These are phyloP conservation scores for Carallia pectinifolia DNA, from an alignment of 345 rosid genomes.

Conservation along the genomic window DNA sequence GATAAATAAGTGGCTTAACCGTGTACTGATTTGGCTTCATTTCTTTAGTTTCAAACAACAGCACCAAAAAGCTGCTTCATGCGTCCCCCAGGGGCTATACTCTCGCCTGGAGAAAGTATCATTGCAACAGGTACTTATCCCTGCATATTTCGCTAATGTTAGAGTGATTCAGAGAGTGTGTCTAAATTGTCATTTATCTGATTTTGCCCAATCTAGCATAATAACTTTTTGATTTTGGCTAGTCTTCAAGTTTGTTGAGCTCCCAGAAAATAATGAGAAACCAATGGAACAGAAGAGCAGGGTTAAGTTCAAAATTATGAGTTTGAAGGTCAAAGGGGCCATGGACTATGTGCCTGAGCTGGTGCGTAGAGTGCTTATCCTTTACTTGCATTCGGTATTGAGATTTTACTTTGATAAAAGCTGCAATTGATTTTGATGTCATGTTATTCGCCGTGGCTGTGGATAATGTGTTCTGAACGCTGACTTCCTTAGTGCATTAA, in stretches of 20 bases:
- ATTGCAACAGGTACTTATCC: constrained; percentile 70
- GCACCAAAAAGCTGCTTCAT: constrained; percentile 99
- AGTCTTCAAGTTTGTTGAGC: constrained; percentile 98
- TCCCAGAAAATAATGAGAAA: constrained; percentile 90
- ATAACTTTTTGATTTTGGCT: constrained; percentile 18
- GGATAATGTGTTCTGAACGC: too few species aligned
- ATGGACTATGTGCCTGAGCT: constrained; percentile 95
- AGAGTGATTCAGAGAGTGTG: background rate
- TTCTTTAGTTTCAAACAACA: constrained; percentile 89
- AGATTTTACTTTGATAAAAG: too few species aligned
- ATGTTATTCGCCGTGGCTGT: too few species aligned
- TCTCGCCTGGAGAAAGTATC: constrained; percentile 85
- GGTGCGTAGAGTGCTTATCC: constrained; percentile 46
- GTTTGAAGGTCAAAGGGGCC: constrained; percentile 80
- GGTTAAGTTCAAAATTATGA: constrained; percentile 93
- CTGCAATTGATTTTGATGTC: too few species aligned
- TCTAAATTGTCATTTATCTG: background rate
- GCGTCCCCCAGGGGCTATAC: constrained; percentile 98
- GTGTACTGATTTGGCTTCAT: constrained; percentile 9
- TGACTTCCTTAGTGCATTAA: too few species aligned
- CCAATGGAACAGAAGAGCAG: constrained; percentile 83
- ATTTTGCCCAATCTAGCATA: constrained; percentile 4
- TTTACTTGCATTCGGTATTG: background rate
- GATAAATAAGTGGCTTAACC: background rate
- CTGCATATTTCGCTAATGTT: background rate